These are phyloP conservation scores for Pichia cephalocereana DNA, from an alignment of 805 yeast genomes.

Conservation along the genomic window DNA sequence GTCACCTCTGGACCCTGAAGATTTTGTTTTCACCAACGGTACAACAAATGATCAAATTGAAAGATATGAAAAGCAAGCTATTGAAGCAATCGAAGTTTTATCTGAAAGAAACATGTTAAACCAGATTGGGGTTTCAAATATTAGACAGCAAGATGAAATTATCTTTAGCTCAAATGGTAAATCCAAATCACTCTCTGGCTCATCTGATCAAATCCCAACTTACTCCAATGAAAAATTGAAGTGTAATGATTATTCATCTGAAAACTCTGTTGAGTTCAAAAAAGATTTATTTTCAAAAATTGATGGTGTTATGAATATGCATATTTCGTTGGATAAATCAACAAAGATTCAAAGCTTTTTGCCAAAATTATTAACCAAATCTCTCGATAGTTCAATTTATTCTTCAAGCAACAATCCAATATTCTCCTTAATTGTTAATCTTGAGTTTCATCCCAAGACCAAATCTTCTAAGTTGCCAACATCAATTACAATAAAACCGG, in stretches of 20 bases:
- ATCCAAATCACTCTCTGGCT: background rate
- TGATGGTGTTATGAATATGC: conserved; percentile 5
- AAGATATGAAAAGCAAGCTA: conserved; percentile 7
- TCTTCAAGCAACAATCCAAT: background rate
- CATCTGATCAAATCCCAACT: background rate
- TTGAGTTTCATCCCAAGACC: background rate
- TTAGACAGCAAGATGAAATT: conserved; percentile 7
- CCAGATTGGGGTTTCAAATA: background rate
- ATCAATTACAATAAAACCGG: conserved; percentile 7
- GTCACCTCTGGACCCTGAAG: background rate
- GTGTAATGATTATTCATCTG: background rate
- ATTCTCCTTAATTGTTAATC: background rate
- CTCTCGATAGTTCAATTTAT: background rate
- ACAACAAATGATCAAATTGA: conserved; percentile 8
- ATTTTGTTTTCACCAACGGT: background rate
- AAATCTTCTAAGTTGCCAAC: conserved; percentile 3
- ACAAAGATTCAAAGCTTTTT: background rate
- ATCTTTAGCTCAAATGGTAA: conserved; percentile 5
- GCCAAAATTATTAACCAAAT: conserved; percentile 1
- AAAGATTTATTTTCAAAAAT: conserved; percentile 9
- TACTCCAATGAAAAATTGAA: background rate
- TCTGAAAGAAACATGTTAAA: conserved; percentile 6
- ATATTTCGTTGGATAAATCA: background rate
- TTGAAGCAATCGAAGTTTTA: conserved; percentile 5
- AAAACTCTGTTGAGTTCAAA: background rate